Percentiles rank a stretch among this genome's conserved stretches.
Evolutionary conservation across 2,329 filamentous ascomycete species (phyloP).

Genomic region (Trichophyton verrucosum): DNA sequence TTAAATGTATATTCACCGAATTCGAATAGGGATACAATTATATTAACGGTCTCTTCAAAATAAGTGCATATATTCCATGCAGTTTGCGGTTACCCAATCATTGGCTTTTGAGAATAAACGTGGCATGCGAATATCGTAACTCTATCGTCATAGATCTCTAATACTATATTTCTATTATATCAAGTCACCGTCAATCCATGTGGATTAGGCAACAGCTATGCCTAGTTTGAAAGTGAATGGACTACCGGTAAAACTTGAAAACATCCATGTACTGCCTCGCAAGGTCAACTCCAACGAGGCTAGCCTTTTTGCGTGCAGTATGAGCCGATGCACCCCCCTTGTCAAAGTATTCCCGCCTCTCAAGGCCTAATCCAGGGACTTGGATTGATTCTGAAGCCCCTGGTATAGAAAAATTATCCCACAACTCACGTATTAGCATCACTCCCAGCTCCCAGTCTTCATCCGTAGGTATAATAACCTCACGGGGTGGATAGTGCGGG

Average conservation of each 20-base stretch:
- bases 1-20: background rate
- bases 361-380: constrained; percentile 30
- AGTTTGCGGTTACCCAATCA: background rate
- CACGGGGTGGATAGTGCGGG: background rate
- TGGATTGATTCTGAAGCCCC: constrained; percentile 31
- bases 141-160: background rate
- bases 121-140: background rate
- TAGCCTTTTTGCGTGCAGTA: constrained; percentile 15
- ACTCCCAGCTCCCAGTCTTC: constrained; percentile 30
- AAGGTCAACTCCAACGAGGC: constrained; percentile 27
- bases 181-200: background rate
- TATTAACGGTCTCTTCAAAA: background rate
- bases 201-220: background rate
- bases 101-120: background rate
- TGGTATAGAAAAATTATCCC: constrained; percentile 26
- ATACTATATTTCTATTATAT: background rate
- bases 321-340: constrained; percentile 1
- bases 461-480: constrained; percentile 15
- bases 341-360: constrained; percentile 21
- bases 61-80: background rate
- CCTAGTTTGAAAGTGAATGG: background rate
- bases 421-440: constrained; percentile 31
- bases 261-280: constrained; percentile 37
- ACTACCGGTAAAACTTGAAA: constrained; percentile 31
- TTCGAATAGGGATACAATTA: background rate